phyloP scores from a whole-genome alignment of 805 yeast genomes.

The Pichia pseudocactophila region DNA sequence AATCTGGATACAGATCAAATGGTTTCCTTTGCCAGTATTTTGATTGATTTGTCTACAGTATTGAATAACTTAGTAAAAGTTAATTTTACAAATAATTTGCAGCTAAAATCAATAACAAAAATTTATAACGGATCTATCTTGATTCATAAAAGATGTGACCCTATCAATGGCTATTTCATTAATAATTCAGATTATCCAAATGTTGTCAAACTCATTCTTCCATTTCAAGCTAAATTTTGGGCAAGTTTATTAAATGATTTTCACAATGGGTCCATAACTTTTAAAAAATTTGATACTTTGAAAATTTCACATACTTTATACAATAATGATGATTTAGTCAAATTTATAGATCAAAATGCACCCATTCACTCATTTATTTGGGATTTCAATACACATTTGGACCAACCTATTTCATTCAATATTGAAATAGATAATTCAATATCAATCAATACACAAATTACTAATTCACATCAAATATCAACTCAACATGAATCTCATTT shows the following conservation, averaged over 20 bases:
- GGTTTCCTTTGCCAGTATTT: conserved; percentile 22
- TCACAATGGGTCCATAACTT: conserved; percentile 23
- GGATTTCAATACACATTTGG: conserved; percentile 21
- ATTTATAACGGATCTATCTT: conserved; percentile 19
- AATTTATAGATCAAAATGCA: conserved; percentile 10
- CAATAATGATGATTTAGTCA: conserved; percentile 22
- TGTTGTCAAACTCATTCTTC: conserved; percentile 20
- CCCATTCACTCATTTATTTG: conserved; percentile 26
- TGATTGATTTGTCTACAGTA: conserved; percentile 17
- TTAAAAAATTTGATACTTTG: conserved; percentile 16
- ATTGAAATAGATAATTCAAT: conserved; percentile 9
- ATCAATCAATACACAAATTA: too few relatives aligned
- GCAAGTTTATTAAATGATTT: conserved; percentile 24
- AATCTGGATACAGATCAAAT: conserved; percentile 22
- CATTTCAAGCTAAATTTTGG: conserved; percentile 27
- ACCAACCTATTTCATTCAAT: conserved; percentile 22
- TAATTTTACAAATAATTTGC: conserved; percentile 22
- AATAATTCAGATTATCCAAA: conserved; percentile 12
- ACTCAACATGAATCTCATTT: neutral
- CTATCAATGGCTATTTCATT: conserved; percentile 22
- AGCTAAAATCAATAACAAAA: conserved; percentile 21
- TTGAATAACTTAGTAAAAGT: conserved; percentile 1
- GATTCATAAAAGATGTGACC: conserved; percentile 22
- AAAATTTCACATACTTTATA: conserved; percentile 24
- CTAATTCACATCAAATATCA: too few relatives aligned